phyloP scores from a whole-genome alignment of 1,284 basidiomycete species.

The Coniferiporia sulphurascens region DNA sequence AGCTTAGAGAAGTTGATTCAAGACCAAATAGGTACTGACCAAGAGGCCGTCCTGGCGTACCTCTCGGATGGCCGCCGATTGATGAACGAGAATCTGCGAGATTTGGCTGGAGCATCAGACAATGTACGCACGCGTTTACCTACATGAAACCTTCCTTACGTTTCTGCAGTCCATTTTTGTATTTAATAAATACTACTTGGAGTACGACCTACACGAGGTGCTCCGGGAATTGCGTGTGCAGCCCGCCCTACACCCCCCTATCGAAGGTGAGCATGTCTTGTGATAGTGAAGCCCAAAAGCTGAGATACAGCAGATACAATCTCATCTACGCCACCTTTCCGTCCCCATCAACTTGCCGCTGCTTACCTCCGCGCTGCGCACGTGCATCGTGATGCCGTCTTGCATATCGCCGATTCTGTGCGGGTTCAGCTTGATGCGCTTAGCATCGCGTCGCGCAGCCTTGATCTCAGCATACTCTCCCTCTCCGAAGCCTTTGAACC shows the following conservation, averaged over 20 bases:
- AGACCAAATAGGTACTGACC: conserved; percentile 60
- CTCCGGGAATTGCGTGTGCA: conserved; percentile 54
- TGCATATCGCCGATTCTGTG: conserved; percentile 44
- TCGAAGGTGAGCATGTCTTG: conserved; percentile 48
- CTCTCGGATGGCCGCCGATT: conserved; percentile 70
- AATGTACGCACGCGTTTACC: conserved; percentile 43
- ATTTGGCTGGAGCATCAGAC: conserved; percentile 65
- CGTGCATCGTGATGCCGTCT: conserved; percentile 55
- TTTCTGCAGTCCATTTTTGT: conserved; percentile 62
- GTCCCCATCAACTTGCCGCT: conserved; percentile 56
- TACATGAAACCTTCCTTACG: conserved; percentile 2
- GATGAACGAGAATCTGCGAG: conserved; percentile 61
- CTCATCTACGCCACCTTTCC: conserved; percentile 64
- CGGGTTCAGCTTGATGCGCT: conserved; percentile 62
- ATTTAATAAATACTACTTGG: conserved; percentile 74
- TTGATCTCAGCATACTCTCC: conserved; percentile 66
- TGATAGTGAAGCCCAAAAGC: neutral
- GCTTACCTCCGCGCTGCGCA: conserved; percentile 61
- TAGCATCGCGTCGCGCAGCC: conserved; percentile 58
- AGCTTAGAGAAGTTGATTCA: conserved; percentile 62
- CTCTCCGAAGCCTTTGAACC: conserved; percentile 66
- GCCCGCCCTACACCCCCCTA: conserved; percentile 54
- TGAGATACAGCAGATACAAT: conserved; percentile 44
- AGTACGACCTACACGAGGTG: conserved; percentile 59
- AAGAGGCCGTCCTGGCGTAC: conserved; percentile 67